These are phyloP conservation scores for Backusella tuberculispora DNA, from an alignment of 192 early-diverging fungal genomes.

Conservation along the genomic window DNA sequence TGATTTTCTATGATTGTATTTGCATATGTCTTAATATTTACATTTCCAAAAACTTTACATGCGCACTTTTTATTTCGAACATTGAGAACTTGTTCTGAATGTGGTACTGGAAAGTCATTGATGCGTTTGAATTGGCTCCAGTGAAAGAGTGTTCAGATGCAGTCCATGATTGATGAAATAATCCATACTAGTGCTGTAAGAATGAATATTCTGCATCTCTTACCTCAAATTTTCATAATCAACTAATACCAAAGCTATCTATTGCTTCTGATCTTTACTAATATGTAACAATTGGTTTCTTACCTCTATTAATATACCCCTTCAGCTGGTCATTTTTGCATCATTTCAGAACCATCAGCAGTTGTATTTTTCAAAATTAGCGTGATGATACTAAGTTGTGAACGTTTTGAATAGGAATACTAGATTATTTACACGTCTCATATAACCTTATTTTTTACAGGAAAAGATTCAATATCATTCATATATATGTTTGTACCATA, in stretches of 20 bases:
- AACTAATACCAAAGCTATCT: not conserved
- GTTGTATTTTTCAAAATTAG: constrained; percentile 66
- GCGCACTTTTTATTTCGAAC: too few species aligned
- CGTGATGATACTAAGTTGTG: constrained; percentile 70
- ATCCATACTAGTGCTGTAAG: not conserved
- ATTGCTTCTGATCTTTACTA: not conserved
- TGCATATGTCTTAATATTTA: too few species aligned
- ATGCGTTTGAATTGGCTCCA: too few species aligned
- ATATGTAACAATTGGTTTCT: not conserved
- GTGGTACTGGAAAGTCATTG: too few species aligned
- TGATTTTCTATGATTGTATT: too few species aligned
- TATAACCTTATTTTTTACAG: constrained; percentile 69
- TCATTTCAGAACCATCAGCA: constrained; percentile 73
- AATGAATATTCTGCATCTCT: not conserved
- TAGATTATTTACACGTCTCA: constrained; percentile 62
- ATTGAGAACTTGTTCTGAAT: too few species aligned
- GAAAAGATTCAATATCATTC: constrained; percentile 72
- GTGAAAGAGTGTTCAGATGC: too few species aligned
- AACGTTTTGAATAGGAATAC: constrained; percentile 73
- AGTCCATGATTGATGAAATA: not conserved
- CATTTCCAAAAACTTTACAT: too few species aligned
- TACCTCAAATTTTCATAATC: not conserved
- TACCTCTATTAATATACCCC: constrained; percentile 76
- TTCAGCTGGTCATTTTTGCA: constrained; percentile 63
- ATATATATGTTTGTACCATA: constrained; percentile 74